Conservation (phyloP, 345 rosid genomes). For the Sonneratia alba region DNA sequence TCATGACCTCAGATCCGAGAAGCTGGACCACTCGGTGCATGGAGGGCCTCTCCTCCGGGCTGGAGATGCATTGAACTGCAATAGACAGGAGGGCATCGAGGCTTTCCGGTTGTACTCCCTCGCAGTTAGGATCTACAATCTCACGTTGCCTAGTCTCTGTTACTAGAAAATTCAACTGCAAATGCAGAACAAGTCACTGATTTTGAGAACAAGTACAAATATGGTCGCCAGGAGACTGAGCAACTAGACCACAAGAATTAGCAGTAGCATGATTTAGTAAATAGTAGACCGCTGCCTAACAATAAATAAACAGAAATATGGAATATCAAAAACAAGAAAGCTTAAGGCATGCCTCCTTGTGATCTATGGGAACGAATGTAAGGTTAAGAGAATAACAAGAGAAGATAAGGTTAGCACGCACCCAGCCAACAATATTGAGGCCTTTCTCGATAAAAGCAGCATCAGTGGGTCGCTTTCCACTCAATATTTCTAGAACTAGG, state of each 20-base stretch:
- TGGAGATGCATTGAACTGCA: constrained; percentile 72
- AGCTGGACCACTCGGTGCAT: constrained; percentile 94
- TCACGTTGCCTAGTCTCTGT: constrained; percentile 63
- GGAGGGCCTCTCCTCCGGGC: constrained; percentile 84
- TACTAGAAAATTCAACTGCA: constrained; percentile 78
- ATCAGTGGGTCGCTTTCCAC: constrained; percentile 97
- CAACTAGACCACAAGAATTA: background rate
- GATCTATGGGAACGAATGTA: too few species aligned
- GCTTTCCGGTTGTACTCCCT: constrained; percentile 64
- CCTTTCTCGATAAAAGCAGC: constrained; percentile 96
- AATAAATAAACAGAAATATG: background rate
- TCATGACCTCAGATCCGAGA: constrained; percentile 94
- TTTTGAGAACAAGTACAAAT: background rate
- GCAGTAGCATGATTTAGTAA: background rate
- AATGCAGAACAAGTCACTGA: background rate
- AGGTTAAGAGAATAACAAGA: background rate
- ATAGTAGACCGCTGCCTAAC: background rate
- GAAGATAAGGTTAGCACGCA: constrained; percentile 20
- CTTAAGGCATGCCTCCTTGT: background rate
- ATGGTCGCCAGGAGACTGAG: background rate
- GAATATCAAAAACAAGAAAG: background rate
- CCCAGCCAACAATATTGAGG: constrained; percentile 98
- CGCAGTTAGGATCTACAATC: constrained; percentile 62
- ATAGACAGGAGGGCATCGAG: constrained; percentile 75
- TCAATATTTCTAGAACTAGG: constrained; percentile 81